These are phyloP conservation scores for Pluteus cervinus DNA, from an alignment of 768 basidiomycete genomes.

Conservation along the genomic window DNA sequence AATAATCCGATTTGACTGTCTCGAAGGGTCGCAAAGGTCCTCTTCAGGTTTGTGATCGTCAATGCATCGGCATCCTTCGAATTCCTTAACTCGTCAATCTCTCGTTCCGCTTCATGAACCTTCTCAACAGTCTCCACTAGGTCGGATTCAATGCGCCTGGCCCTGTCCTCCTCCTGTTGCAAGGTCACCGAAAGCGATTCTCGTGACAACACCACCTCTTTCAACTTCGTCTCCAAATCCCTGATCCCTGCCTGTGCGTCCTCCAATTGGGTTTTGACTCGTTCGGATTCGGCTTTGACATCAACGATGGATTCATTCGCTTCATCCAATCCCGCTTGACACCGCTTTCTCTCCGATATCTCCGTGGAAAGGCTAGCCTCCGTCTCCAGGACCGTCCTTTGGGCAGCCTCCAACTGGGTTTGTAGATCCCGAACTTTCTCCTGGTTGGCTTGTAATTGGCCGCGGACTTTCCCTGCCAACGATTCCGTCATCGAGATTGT, in stretches of 20 bases:
- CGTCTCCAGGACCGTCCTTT: constrained; percentile 1
- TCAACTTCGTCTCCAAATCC: constrained; percentile 6
- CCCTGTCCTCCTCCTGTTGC: constrained; percentile 14
- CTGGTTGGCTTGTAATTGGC: no score
- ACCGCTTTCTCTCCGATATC: constrained; percentile 1
- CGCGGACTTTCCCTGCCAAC: constrained; percentile 5
- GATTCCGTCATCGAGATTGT: constrained; percentile 2
- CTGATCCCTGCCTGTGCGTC: constrained; percentile 1
- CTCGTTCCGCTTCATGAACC: constrained; percentile 23
- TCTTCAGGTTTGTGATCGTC: constrained; percentile 28
- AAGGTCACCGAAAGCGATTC: constrained; percentile 8
- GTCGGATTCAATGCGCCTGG: constrained; percentile 13
- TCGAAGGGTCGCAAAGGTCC: constrained; percentile 21
- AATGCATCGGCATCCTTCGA: constrained; percentile 28
- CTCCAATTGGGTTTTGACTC: constrained; percentile 9
- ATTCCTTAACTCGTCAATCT: constrained; percentile 21
- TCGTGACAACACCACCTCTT: constrained; percentile 5
- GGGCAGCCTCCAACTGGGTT: constrained; percentile 5
- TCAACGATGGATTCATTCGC: constrained; percentile 5
- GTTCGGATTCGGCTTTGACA: constrained; percentile 10
- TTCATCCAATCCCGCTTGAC: constrained; percentile 5
- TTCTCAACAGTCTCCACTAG: constrained; percentile 12
- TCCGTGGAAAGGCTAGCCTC: constrained; percentile 2
- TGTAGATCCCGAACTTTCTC: constrained; percentile 8
- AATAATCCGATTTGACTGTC: constrained; percentile 28